These are phyloP conservation scores for Piper longum DNA, from an alignment of 164 flowering plant genomes.

Conservation along the genomic window DNA sequence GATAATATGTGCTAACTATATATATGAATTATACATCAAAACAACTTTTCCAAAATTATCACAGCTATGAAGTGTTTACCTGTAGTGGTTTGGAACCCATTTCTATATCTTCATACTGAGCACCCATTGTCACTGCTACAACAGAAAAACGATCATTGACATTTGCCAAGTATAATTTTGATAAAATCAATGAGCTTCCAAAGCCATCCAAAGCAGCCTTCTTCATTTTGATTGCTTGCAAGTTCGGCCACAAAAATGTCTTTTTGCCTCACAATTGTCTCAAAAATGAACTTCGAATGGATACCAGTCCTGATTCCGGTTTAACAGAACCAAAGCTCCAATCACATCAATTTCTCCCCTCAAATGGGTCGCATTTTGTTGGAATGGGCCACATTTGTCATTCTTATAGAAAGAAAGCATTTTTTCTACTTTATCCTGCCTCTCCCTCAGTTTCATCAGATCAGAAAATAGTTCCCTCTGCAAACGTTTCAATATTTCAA, in stretches of 20 bases:
- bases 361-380: constrained; percentile 48
- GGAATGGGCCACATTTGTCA: constrained; percentile 51
- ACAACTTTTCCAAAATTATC: background rate
- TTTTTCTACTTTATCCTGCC: constrained; percentile 81
- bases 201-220: constrained; percentile 11
- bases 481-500: constrained; percentile 85
- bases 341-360: constrained; percentile 53
- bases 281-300: constrained; percentile 47
- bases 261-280: constrained; percentile 43
- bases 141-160: constrained; percentile 53
- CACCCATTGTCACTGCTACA: constrained; percentile 58
- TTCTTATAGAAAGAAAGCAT: constrained; percentile 38
- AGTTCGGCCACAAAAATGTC: constrained; percentile 58
- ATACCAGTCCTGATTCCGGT: constrained; percentile 58
- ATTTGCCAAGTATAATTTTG: constrained; percentile 61
- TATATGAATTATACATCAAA: background rate
- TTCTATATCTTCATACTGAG: constrained; percentile 57
- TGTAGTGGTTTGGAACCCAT: constrained; percentile 18
- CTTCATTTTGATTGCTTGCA: constrained; percentile 27
- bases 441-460: constrained; percentile 80
- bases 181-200: constrained; percentile 48
- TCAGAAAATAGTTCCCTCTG: constrained; percentile 92
- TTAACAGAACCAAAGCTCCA: constrained; percentile 45
- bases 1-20: background rate
- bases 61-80: constrained; percentile 21